Base-by-base conservation (phyloP, 164 flowering plant genomes). In the Akebia trifoliata region DNA sequence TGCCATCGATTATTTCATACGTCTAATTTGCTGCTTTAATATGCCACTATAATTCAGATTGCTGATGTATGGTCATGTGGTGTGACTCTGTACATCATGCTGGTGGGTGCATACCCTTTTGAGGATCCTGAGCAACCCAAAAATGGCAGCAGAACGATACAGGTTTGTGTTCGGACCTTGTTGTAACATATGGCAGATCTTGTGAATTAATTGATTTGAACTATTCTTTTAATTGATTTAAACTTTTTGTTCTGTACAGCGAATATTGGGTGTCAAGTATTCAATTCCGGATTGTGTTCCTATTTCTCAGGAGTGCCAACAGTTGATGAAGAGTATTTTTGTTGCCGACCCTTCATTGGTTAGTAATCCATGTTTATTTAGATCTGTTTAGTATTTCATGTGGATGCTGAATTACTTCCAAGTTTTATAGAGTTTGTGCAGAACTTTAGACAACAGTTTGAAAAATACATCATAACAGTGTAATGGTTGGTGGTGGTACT, bases 271-370 rank as follows among this genome's bases (percentile, higher is more conserved):
- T 56, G 90, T 88, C 21, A 86, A 82, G 65, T 88, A 88, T 59
- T 77, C 96, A 7, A 84, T 88, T 61, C 96, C 96, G n/a, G 88
- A 83, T 36, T 77, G 80, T 55, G 85, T 88, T 52, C 85, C 80
- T 56, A 78, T 88, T 32, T 85, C 96, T 66, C 76, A 76, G 0
- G 96, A 85, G 66, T 85, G 96, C 68, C 79, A 64, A 34, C 86
- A 80, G 69, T 72, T 88, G 44, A 83, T 88, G 50, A 79, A 86
- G 11, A 80, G 92, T 73, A 85, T 88, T 37, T 88, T 88, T 69
- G 96, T 80, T 4, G 83, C 76, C 46, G 78, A 88, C 39, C 90
- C 93, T 42, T 78, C 82, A 24, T 76, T 66, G 88, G 92, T 88
- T n/a, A 70, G 75, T 72, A 48, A 31, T 31, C 6, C 7, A 11